Evolutionary conservation across 106 monocot genomes (phyloP).

Genomic region (Amphibolis antarctica): DNA sequence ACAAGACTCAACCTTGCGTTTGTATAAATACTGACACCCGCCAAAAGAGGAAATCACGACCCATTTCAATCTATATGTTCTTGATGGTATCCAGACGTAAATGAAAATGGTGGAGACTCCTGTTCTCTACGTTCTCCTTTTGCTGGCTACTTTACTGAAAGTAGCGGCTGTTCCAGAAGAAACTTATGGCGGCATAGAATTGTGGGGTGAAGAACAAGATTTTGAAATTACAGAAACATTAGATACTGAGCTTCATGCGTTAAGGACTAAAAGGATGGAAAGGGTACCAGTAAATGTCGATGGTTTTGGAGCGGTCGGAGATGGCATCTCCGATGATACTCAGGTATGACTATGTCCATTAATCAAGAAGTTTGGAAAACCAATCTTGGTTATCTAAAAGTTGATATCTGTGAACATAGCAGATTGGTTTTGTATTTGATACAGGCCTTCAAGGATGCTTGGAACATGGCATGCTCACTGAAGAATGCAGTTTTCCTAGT

Average conservation of each 20-base stretch:
- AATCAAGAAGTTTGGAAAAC: neutral
- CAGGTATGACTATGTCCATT: slow-evolving; percentile 23
- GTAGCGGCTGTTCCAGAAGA: neutral
- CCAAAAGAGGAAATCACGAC: slow-evolving; percentile 13
- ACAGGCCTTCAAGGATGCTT: slow-evolving; percentile 72
- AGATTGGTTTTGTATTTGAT: neutral
- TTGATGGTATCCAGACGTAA: neutral
- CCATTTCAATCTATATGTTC: neutral
- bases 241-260: slow-evolving; percentile 1
- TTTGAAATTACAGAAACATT: neutral
- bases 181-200: slow-evolving; percentile 3
- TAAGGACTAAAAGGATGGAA: slow-evolving; percentile 17
- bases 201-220: slow-evolving; percentile 5
- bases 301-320: slow-evolving; percentile 85
- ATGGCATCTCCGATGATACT: slow-evolving; percentile 83
- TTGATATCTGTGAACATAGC: neutral
- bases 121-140: slow-evolving; percentile 4
- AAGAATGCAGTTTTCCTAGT: slow-evolving; percentile 72
- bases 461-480: slow-evolving; percentile 60
- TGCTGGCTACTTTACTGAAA: neutral
- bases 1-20: neutral
- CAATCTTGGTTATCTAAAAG: neutral
- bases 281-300: slow-evolving; percentile 75
- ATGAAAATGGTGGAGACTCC: slow-evolving; percentile 3
- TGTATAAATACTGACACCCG: slow-evolving; percentile 12